Evolutionary conservation across 73 alveolate genomes (phyloP).

Genomic region (Blepharisma japonicum): DNA sequence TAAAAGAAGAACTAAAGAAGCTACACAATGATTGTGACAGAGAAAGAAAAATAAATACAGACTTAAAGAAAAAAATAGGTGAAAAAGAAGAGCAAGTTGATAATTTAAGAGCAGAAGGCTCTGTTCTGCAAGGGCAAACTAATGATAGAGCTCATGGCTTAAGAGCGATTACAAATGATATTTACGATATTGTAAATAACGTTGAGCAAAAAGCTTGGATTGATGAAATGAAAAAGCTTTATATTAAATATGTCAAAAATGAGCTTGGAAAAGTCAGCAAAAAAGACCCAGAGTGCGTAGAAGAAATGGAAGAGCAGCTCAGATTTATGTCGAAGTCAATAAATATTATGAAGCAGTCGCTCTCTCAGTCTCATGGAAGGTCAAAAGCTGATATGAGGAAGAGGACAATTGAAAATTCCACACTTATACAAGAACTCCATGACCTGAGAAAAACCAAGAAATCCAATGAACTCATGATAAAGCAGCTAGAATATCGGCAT

Average conservation of each 20-base stretch:
- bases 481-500: slow-evolving; percentile 37
- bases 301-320: slow-evolving; percentile 78
- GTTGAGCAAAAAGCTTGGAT: slow-evolving; percentile 78
- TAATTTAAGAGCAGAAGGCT: slow-evolving; percentile 57
- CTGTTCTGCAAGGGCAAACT: slow-evolving; percentile 51
- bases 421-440: slow-evolving; percentile 72
- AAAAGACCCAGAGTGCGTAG: slow-evolving; percentile 83
- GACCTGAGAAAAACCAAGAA: slow-evolving; percentile 60
- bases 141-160: slow-evolving; percentile 69
- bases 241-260: slow-evolving; percentile 71
- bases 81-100: slow-evolving; percentile 58
- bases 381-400: slow-evolving; percentile 73
- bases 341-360: slow-evolving; percentile 62
- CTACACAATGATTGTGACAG: slow-evolving; percentile 29
- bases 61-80: slow-evolving; percentile 69
- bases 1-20: slow-evolving; percentile 71
- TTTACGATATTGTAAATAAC: slow-evolving; percentile 70
- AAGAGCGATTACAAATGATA: slow-evolving; percentile 66
- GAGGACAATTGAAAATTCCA: slow-evolving; percentile 75
- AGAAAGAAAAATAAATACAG: slow-evolving; percentile 36
- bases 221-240: slow-evolving; percentile 69
- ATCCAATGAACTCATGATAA: slow-evolving; percentile 37
- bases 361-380: slow-evolving; percentile 67
- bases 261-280: slow-evolving; percentile 69
- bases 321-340: slow-evolving; percentile 78